Percentiles rank a stretch among this genome's conserved stretches.
These are phyloP conservation scores for Guadua angustifolia DNA, from an alignment of 176 grass and related monocot species.

Conservation along the genomic window DNA sequence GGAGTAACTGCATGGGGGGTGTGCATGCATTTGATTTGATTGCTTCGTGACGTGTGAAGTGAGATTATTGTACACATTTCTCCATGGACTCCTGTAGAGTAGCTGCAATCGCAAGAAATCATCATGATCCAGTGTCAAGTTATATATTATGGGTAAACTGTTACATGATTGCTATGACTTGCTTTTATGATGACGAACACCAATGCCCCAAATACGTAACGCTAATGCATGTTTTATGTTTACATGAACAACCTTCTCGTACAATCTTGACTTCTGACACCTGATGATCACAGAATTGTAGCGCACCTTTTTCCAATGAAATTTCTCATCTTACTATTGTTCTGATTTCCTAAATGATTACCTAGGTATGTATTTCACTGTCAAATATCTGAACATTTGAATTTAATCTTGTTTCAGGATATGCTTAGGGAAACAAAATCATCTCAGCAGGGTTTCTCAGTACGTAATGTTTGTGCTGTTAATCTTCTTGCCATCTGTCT, in stretches of 20 bases:
- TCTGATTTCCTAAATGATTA: neutral
- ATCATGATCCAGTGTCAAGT: too few species aligned
- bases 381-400: conserved; percentile 1
- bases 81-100: too few species aligned
- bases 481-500: conserved; percentile 64
- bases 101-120: too few species aligned
- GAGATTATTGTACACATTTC: too few species aligned
- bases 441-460: conserved; percentile 59
- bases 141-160: neutral
- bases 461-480: conserved; percentile 60
- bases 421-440: conserved; percentile 39
- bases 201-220: neutral
- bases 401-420: conserved; percentile 50
- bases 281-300: neutral
- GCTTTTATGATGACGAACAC: neutral
- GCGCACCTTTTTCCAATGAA: neutral
- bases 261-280: neutral
- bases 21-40: too few species aligned
- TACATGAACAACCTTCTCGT: neutral
- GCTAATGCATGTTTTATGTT: neutral
- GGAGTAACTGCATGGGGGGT: too few species aligned
- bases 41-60: too few species aligned
- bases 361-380: neutral
- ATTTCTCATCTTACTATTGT: neutral
- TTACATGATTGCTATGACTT: neutral